A percentile compares a stretch with the other conserved stretches of the same genome.
phyloP scores from a whole-genome alignment of 345 rosid species.

The Brassica incana region DNA sequence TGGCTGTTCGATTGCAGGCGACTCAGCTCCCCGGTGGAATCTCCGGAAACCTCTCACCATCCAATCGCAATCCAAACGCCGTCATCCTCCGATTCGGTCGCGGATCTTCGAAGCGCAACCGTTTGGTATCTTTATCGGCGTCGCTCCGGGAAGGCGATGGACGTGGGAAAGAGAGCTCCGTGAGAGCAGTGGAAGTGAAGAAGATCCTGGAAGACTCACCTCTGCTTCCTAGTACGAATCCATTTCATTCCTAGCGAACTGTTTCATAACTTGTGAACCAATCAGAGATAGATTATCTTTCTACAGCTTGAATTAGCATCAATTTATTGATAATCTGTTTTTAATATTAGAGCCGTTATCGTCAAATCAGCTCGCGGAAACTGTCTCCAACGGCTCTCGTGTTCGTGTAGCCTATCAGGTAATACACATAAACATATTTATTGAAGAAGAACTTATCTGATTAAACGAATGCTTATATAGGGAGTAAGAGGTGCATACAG shows the following conservation, averaged over 20 bases:
- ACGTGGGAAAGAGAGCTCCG: constrained; percentile 21
- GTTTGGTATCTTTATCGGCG: constrained; percentile 30
- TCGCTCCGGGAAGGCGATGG: constrained; percentile 38
- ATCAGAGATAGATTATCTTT: not conserved
- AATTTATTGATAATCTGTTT: not conserved
- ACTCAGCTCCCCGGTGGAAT: constrained; percentile 35
- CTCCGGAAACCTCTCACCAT: constrained; percentile 26
- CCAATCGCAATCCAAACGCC: constrained; percentile 27
- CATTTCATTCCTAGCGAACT: not conserved
- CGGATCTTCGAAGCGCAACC: constrained; percentile 33
- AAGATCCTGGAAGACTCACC: constrained; percentile 43
- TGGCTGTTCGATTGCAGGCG: constrained; percentile 49
- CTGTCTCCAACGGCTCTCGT: constrained; percentile 61
- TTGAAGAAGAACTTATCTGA: not conserved
- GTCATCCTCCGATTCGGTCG: constrained; percentile 19
- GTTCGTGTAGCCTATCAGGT: constrained; percentile 98
- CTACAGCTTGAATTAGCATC: not conserved
- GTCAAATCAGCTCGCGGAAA: constrained; percentile 48
- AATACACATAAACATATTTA: constrained; percentile 10
- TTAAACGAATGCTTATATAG: constrained; percentile 38
- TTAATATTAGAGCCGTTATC: constrained; percentile 69
- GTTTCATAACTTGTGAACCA: not conserved
- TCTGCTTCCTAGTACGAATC: constrained; percentile 63
- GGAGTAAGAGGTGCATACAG: constrained; percentile 95
- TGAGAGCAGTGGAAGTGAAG: constrained; percentile 47